Percentiles rank a stretch among this genome's conserved stretches.
Evolutionary conservation across 1,139 yeast species (phyloP).

Genomic region (Spathaspora sp.): DNA sequence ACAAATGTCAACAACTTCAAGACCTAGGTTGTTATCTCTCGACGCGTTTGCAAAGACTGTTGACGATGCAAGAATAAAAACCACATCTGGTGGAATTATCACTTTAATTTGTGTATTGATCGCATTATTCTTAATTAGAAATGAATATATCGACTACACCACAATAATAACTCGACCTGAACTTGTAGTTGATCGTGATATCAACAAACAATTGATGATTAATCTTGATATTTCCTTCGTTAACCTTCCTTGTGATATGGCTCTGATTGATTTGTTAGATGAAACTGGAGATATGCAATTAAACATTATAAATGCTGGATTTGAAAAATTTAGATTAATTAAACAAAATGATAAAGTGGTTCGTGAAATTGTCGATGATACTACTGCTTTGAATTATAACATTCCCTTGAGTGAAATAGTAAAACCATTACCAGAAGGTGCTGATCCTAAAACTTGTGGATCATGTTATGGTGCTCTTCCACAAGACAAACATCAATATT

Average conservation of each 20-base stretch:
- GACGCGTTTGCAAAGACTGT: slow-evolving; percentile 95
- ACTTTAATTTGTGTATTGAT: slow-evolving; percentile 69
- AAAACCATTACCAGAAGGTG: slow-evolving; percentile 38
- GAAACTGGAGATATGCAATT: slow-evolving; percentile 80
- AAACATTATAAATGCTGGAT: slow-evolving; percentile 69
- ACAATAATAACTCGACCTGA: slow-evolving; percentile 71
- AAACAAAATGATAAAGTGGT: slow-evolving; percentile 21
- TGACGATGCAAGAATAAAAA: slow-evolving; percentile 87
- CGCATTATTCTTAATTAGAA: slow-evolving; percentile 60
- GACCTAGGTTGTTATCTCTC: slow-evolving; percentile 57
- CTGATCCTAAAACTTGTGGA: slow-evolving; percentile 64
- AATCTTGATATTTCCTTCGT: slow-evolving; percentile 83
- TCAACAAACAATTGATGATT: slow-evolving; percentile 73
- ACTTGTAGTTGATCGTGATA: slow-evolving; percentile 83
- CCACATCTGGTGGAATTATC: slow-evolving; percentile 87
- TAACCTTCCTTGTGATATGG: slow-evolving; percentile 73
- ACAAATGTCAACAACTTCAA: slow-evolving; percentile 14
- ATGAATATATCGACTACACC: slow-evolving; percentile 77
- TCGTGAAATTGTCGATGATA: slow-evolving; percentile 31
- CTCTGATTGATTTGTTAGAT: slow-evolving; percentile 60
- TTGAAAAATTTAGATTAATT: slow-evolving; percentile 65
- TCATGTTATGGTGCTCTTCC: slow-evolving; percentile 85
- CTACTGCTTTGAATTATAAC: slow-evolving; percentile 27
- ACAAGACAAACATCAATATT: slow-evolving; percentile 59
- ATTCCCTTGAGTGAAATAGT: slow-evolving; percentile 34